phyloP scores from a whole-genome alignment of 257 asterid genomes.

The Salvia hispanica region DNA sequence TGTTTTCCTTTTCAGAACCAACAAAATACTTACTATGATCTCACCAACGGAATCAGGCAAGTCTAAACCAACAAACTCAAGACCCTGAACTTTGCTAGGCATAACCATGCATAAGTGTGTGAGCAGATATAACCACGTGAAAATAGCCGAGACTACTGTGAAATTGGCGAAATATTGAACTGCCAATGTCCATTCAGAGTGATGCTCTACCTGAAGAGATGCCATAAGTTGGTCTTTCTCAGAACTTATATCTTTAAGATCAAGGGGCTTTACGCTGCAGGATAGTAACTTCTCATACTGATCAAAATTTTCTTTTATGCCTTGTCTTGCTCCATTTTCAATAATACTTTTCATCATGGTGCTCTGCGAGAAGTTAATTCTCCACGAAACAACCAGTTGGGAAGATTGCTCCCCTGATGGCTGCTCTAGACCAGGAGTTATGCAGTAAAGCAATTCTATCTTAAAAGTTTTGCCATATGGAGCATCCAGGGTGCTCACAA shows the following conservation, averaged over 20 bases:
- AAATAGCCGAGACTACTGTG: slow-evolving; percentile 61
- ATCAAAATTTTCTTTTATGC: slow-evolving; percentile 86
- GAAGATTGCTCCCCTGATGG: slow-evolving; percentile 86
- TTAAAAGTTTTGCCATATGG: slow-evolving; percentile 83
- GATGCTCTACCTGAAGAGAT: slow-evolving; percentile 75
- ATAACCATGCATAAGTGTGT: slow-evolving; percentile 66
- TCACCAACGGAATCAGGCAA: slow-evolving; percentile 98
- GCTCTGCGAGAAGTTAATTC: slow-evolving; percentile 86
- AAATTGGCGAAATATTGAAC: slow-evolving; percentile 86
- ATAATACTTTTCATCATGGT: slow-evolving; percentile 93
- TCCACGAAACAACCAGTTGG: slow-evolving; percentile 78
- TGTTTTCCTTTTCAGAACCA: slow-evolving; percentile 92
- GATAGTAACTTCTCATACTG: slow-evolving; percentile 64
- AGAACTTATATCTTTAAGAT: slow-evolving; percentile 66
- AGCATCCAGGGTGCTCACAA: slow-evolving; percentile 92
- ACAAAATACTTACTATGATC: slow-evolving; percentile 73
- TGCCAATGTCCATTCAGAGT: slow-evolving; percentile 81
- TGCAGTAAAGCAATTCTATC: slow-evolving; percentile 79
- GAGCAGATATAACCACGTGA: slow-evolving; percentile 64
- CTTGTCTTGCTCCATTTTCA: slow-evolving; percentile 87
- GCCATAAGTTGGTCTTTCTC: slow-evolving; percentile 92
- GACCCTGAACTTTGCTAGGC: slow-evolving; percentile 85
- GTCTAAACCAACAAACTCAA: slow-evolving; percentile 93
- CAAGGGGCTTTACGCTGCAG: slow-evolving; percentile 74
- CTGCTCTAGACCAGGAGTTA: slow-evolving; percentile 81